A percentile compares a stretch with the other conserved stretches of the same genome.
Conservation (phyloP, 2,329 filamentous ascomycete species). For the Colletotrichum chlorophyti region DNA sequence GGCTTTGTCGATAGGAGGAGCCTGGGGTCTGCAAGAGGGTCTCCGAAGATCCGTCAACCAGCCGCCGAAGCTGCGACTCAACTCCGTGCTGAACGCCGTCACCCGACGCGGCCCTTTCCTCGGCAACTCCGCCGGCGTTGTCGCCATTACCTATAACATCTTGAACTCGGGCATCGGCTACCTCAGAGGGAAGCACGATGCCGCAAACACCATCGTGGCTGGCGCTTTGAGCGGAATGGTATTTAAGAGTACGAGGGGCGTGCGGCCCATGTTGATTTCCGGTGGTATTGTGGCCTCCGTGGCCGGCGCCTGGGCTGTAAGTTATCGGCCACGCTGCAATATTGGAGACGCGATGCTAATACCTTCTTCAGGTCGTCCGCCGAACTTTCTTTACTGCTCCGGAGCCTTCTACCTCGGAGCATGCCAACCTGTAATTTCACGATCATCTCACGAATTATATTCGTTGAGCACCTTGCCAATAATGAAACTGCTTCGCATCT, state of each 20-base stretch:
- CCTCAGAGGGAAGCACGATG: constrained; percentile 84
- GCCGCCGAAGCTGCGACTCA: constrained; percentile 89
- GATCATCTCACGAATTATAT: constrained; percentile 21
- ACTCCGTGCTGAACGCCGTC: constrained; percentile 93
- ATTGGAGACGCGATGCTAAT: constrained; percentile 8
- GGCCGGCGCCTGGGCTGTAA: constrained; percentile 90
- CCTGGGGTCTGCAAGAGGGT: constrained; percentile 92
- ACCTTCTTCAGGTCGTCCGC: constrained; percentile 41
- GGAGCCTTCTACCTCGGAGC: constrained; percentile 34
- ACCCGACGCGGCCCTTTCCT: constrained; percentile 93
- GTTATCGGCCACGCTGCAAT: constrained; percentile 43
- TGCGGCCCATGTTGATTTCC: constrained; percentile 93
- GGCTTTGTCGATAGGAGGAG: constrained; percentile 85
- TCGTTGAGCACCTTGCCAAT: constrained; percentile 15
- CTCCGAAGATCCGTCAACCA: constrained; percentile 77
- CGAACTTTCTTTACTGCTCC: constrained; percentile 50
- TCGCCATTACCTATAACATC: constrained; percentile 96
- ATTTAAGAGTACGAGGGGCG: constrained; percentile 93
- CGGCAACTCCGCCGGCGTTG: constrained; percentile 93
- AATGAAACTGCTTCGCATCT: constrained; percentile 21
- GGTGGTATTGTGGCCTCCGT: constrained; percentile 86
- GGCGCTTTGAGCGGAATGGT: constrained; percentile 89
- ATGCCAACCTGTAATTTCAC: constrained; percentile 29
- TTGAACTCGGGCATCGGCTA: constrained; percentile 86
- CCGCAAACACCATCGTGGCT: constrained; percentile 85